A percentile compares a stretch with the other conserved stretches of the same genome.
phyloP scores from a whole-genome alignment of 305 asterid species.

The Solanum hybrid region DNA sequence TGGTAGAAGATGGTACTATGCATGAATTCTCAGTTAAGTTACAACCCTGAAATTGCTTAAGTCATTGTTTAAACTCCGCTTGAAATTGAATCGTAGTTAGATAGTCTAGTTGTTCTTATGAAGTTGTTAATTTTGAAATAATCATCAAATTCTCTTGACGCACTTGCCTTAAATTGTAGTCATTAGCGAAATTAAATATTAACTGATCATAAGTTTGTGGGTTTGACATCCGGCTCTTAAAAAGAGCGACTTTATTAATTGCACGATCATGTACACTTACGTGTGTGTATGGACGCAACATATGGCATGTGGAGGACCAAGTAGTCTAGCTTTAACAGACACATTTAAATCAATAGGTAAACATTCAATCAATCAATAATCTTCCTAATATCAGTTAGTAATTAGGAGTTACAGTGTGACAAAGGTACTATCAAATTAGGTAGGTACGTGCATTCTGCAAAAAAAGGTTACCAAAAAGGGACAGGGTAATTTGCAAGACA shows the following conservation, averaged over 20 bases:
- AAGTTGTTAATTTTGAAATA: not conserved
- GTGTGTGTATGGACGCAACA: not conserved
- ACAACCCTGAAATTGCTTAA: not conserved
- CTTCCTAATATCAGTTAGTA: not conserved
- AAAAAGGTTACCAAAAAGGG: not conserved
- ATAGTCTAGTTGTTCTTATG: not conserved
- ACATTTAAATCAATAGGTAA: not conserved
- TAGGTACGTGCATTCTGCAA: not conserved
- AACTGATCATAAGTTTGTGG: not conserved
- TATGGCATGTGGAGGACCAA: not conserved
- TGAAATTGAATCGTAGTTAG: not conserved
- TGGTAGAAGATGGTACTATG: not conserved
- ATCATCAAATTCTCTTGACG: not conserved
- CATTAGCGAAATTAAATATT: not conserved
- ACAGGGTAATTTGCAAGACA: conserved; percentile 68
- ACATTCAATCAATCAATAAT: not conserved
- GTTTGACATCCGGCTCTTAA: not conserved
- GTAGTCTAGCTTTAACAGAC: not conserved
- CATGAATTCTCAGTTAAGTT: not conserved
- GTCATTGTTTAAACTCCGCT: not conserved
- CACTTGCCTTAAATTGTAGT: not conserved
- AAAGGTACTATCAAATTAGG: not conserved
- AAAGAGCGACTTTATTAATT: not conserved
- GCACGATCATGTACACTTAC: not conserved
- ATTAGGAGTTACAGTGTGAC: not conserved